Evolutionary conservation across 2,329 filamentous ascomycete genomes (phyloP).

Genomic region (Epichloe gansuensis): DNA sequence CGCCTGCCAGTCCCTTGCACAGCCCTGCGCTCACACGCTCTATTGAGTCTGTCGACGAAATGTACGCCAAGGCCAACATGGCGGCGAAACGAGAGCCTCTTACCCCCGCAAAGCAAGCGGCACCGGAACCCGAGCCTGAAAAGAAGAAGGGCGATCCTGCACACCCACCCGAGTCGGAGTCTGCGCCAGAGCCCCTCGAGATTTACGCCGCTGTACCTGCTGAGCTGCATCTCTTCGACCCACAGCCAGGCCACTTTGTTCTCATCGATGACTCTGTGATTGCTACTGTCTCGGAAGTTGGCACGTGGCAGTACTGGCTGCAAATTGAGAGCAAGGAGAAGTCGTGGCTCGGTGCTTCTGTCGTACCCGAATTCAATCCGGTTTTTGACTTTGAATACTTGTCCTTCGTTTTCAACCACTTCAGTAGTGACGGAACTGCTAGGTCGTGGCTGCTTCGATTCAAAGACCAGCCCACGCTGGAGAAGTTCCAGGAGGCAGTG

Average conservation of each 20-base stretch:
- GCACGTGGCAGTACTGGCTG: constrained; percentile 91
- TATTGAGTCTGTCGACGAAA: constrained; percentile 44
- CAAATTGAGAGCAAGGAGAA: constrained; percentile 65
- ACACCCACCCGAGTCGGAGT: constrained; percentile 2
- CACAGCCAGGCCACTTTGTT: constrained; percentile 73
- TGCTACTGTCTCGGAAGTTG: constrained; percentile 73
- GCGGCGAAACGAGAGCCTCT: constrained; percentile 30
- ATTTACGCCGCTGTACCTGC: constrained; percentile 62
- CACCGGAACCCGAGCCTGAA: neutral
- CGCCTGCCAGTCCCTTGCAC: constrained; percentile 49
- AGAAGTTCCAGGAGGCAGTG: constrained; percentile 82
- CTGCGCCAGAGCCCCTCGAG: constrained; percentile 53
- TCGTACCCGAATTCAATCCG: constrained; percentile 86
- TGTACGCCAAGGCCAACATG: constrained; percentile 40
- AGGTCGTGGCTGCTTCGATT: constrained; percentile 95
- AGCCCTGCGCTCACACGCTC: constrained; percentile 43
- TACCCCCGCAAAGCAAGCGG: constrained; percentile 18
- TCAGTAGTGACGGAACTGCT: constrained; percentile 72
- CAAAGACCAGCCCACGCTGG: constrained; percentile 66
- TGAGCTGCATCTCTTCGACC: constrained; percentile 90
- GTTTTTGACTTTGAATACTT: constrained; percentile 98
- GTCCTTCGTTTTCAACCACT: constrained; percentile 99
- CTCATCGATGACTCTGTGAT: constrained; percentile 62
- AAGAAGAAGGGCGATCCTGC: neutral
- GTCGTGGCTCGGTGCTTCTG: constrained; percentile 75